These are phyloP conservation scores for Sporisorium scitamineum DNA, from an alignment of 1,284 basidiomycete species.

Conservation along the genomic window DNA sequence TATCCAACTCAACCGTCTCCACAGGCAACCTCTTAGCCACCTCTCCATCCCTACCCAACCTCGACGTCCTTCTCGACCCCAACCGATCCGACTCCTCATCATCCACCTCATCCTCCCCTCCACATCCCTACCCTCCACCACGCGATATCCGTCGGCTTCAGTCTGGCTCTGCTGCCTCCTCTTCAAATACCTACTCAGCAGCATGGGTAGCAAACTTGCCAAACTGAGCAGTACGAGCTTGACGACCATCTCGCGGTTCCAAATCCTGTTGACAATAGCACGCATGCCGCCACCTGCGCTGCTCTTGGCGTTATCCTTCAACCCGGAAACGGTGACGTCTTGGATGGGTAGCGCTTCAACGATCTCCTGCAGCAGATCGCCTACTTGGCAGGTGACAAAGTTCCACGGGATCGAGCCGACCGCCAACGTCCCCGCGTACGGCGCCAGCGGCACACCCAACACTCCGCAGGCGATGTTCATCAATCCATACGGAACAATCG, in stretches of 20 bases:
- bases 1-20: slow-evolving; percentile 20
- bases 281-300: slow-evolving; percentile 55
- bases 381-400: slow-evolving; percentile 66
- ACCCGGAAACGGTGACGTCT: slow-evolving; percentile 25
- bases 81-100: slow-evolving; percentile 39
- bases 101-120: slow-evolving; percentile 16
- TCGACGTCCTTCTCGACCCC: slow-evolving; percentile 22
- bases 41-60: slow-evolving; percentile 3
- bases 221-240: slow-evolving; percentile 57
- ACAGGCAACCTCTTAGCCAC: slow-evolving; percentile 12
- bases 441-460: slow-evolving; percentile 63
- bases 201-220: slow-evolving; percentile 57
- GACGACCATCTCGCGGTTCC: slow-evolving; percentile 62
- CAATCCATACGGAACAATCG: slow-evolving; percentile 66
- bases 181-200: slow-evolving; percentile 53
- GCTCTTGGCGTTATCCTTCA: slow-evolving; percentile 29
- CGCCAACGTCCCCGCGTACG: slow-evolving; percentile 61
- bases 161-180: slow-evolving; percentile 24
- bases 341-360: slow-evolving; percentile 53
- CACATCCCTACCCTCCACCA: slow-evolving; percentile 7
- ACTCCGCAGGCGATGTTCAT: slow-evolving; percentile 69
- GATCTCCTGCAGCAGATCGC: slow-evolving; percentile 65
- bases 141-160: slow-evolving; percentile 24
- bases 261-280: slow-evolving; percentile 56
- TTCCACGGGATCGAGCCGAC: slow-evolving; percentile 68